phyloP scores from a whole-genome alignment of 2,329 filamentous ascomycete species.

The Nemania sp. region DNA sequence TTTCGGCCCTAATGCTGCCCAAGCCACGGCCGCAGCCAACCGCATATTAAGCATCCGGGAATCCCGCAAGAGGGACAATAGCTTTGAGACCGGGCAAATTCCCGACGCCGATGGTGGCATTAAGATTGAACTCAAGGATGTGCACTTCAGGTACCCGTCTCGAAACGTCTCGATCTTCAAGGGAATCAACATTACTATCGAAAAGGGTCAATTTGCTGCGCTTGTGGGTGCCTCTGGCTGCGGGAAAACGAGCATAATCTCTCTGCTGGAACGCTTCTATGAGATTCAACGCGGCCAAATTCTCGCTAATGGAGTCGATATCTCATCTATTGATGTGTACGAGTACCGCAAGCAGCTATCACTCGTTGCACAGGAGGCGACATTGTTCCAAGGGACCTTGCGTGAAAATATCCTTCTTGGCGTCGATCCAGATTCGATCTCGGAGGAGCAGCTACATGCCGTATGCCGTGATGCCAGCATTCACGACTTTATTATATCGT shows the following conservation, averaged over 20 bases:
- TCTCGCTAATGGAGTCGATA: constrained; percentile 71
- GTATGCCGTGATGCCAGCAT: constrained; percentile 73
- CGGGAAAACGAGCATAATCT: constrained; percentile 79
- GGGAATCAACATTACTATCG: constrained; percentile 71
- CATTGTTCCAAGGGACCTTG: constrained; percentile 72
- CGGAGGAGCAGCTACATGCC: constrained; percentile 64
- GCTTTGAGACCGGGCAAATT: constrained; percentile 53
- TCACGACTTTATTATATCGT: constrained; percentile 75
- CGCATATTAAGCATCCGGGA: constrained; percentile 67
- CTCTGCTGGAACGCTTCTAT: constrained; percentile 77
- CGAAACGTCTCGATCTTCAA: constrained; percentile 68
- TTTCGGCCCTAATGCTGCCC: constrained; percentile 73
- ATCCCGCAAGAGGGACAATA: constrained; percentile 53
- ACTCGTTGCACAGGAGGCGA: constrained; percentile 80
- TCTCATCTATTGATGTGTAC: constrained; percentile 68
- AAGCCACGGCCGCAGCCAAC: constrained; percentile 69
- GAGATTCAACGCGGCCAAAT: constrained; percentile 73
- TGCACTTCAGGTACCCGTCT: constrained; percentile 72
- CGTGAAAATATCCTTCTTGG: constrained; percentile 78
- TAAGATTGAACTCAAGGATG: constrained; percentile 66
- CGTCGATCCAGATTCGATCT: constrained; percentile 64
- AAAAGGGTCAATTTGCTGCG: constrained; percentile 77
- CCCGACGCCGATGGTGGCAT: constrained; percentile 63
- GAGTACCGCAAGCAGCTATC: constrained; percentile 74
- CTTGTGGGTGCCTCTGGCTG: constrained; percentile 78